Percentiles rank a stretch among this genome's conserved stretches.
These are phyloP conservation scores for Ustilago hordei DNA, from an alignment of 1,284 basidiomycete species.

Conservation along the genomic window DNA sequence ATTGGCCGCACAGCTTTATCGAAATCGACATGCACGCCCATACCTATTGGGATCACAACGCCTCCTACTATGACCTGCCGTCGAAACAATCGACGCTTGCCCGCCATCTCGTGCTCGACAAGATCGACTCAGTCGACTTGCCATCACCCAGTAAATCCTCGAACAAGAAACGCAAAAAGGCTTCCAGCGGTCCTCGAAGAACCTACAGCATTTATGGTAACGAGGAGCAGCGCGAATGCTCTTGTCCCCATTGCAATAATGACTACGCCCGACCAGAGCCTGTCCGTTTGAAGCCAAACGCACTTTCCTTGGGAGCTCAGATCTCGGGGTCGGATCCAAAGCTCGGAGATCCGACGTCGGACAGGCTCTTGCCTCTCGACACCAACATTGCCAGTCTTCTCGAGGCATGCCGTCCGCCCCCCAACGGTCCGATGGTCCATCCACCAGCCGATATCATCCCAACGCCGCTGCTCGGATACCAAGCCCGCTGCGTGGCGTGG, in stretches of 20 bases:
- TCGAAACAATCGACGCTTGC: slow-evolving; percentile 35
- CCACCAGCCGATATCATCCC: slow-evolving; percentile 42
- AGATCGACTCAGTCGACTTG: slow-evolving; percentile 31
- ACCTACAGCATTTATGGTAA: background rate
- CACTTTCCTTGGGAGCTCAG: slow-evolving; percentile 18
- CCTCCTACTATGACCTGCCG: slow-evolving; percentile 40
- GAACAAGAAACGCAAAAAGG: slow-evolving; percentile 34
- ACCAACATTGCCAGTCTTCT: slow-evolving; percentile 47
- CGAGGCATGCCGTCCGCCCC: slow-evolving; percentile 44
- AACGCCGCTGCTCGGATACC: slow-evolving; percentile 42
- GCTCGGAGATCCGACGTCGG: slow-evolving; percentile 27
- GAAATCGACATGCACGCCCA: slow-evolving; percentile 28
- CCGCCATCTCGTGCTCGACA: slow-evolving; percentile 37
- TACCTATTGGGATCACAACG: slow-evolving; percentile 46
- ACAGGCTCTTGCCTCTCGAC: slow-evolving; percentile 40
- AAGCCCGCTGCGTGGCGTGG: slow-evolving; percentile 50
- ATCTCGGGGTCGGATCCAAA: slow-evolving; percentile 23
- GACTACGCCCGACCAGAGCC: background rate
- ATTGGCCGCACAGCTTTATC: slow-evolving; percentile 38
- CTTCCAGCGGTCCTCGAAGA: slow-evolving; percentile 4
- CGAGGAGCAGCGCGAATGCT: slow-evolving; percentile 8
- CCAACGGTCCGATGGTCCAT: slow-evolving; percentile 24
- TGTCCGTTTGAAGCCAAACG: slow-evolving; percentile 14
- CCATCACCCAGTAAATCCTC: slow-evolving; percentile 16
- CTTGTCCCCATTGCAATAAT: background rate